phyloP scores from a whole-genome alignment of 2,329 filamentous ascomycete species.

The Sclerotinia subarctica region DNA sequence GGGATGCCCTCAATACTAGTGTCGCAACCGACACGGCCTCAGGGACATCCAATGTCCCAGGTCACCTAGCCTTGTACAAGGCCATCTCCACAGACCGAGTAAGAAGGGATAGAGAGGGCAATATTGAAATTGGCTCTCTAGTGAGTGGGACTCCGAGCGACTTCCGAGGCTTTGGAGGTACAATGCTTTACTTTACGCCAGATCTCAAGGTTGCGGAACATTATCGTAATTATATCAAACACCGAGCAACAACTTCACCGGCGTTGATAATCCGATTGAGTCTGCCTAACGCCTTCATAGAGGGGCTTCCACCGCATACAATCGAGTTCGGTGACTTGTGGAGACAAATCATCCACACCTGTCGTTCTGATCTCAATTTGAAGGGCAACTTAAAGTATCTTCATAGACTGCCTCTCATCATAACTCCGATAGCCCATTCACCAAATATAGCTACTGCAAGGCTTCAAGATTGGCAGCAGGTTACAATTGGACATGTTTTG shows the following conservation, averaged over 20 bases:
- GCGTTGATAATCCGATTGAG: neutral
- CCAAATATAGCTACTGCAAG: neutral
- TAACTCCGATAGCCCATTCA: neutral
- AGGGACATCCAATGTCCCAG: neutral
- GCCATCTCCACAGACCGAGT: neutral
- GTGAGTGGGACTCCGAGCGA: neutral
- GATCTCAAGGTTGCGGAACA: neutral
- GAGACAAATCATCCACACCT: neutral
- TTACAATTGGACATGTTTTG: neutral
- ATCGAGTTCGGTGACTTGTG: neutral
- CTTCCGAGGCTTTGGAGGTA: neutral
- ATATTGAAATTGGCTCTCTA: neutral
- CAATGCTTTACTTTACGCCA: neutral
- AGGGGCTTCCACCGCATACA: neutral
- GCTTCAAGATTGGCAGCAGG: neutral
- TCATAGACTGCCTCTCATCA: neutral
- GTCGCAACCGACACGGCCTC: neutral
- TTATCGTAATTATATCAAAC: neutral
- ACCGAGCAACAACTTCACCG: neutral
- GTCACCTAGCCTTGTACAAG: neutral
- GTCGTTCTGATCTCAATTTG: neutral
- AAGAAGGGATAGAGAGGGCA: neutral
- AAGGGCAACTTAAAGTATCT: neutral
- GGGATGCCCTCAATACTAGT: no score
- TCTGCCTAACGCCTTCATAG: neutral